These are phyloP conservation scores for Ceratocystis cacaofunesta DNA, from an alignment of 2,329 filamentous ascomycete species.

Conservation along the genomic window DNA sequence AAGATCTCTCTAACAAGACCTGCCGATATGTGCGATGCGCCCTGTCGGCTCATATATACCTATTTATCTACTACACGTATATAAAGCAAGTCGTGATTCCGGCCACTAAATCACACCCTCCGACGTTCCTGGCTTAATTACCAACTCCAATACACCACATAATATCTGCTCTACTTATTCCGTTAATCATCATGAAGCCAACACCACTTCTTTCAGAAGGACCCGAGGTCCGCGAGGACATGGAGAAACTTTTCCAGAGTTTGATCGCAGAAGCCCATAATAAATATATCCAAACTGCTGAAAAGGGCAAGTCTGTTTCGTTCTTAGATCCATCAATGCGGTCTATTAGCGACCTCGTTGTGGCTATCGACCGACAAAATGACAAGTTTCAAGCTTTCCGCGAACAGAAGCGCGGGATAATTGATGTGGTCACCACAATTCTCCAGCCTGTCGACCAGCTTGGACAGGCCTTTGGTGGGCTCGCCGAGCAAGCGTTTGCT, in stretches of 20 bases:
- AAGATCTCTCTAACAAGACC: not conserved
- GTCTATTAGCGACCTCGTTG: conserved; percentile 15
- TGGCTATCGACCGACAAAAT: conserved; percentile 16
- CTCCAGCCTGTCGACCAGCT: conserved; percentile 28
- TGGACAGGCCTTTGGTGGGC: conserved; percentile 27
- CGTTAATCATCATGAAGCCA: not conserved
- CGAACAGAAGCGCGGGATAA: conserved; percentile 15
- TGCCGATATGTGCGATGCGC: not conserved
- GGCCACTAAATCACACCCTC: not conserved
- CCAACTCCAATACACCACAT: not conserved
- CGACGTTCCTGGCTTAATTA: not conserved
- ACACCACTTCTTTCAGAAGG: not conserved
- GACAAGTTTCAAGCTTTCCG: conserved; percentile 17
- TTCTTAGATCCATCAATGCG: conserved; percentile 14
- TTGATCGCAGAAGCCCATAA: conserved; percentile 17
- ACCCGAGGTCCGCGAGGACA: conserved; percentile 8
- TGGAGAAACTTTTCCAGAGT: conserved; percentile 15
- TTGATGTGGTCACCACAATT: conserved; percentile 17
- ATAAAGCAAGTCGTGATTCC: not conserved
- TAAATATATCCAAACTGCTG: conserved; percentile 12
- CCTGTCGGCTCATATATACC: not conserved
- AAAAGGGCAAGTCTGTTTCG: conserved; percentile 6
- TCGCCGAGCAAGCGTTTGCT: conserved; percentile 27
- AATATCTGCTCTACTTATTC: not conserved
- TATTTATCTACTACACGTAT: not conserved